phyloP scores from a whole-genome alignment of 2,329 filamentous ascomycete species.

The Fusarium hostae region DNA sequence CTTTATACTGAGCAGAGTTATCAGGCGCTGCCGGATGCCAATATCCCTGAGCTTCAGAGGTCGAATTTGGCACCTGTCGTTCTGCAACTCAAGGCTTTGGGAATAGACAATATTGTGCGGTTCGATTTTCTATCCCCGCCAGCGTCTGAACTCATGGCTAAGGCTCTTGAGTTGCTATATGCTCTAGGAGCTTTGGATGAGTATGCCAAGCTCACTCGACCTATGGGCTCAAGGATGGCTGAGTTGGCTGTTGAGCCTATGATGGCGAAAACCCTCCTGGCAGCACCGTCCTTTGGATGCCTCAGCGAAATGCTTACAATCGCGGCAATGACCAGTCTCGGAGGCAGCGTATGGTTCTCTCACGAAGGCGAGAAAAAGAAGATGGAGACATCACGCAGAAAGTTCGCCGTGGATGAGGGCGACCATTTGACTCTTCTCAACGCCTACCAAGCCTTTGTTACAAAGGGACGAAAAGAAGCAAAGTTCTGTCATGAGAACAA shows the following conservation, averaged over 20 bases:
- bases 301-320: constrained; percentile 89
- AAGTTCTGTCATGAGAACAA: constrained; percentile 89
- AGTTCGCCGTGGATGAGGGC: constrained; percentile 92
- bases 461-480: constrained; percentile 82
- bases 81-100: constrained; percentile 91
- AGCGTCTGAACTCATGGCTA: constrained; percentile 83
- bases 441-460: constrained; percentile 89
- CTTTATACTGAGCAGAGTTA: constrained; percentile 86
- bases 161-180: constrained; percentile 88
- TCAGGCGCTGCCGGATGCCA: constrained; percentile 72
- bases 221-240: constrained; percentile 90
- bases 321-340: constrained; percentile 91
- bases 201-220: constrained; percentile 89
- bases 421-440: constrained; percentile 94
- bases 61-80: constrained; percentile 90
- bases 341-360: constrained; percentile 84
- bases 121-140: constrained; percentile 92
- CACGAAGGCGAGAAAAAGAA: constrained; percentile 81
- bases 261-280: constrained; percentile 89
- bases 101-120: constrained; percentile 91
- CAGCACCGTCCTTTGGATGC: constrained; percentile 79
- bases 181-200: constrained; percentile 87
- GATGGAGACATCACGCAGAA: constrained; percentile 78
- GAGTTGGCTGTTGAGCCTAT: constrained; percentile 94
- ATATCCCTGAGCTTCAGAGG: constrained; percentile 89